These are phyloP conservation scores for Colletotrichum caudatum DNA, from an alignment of 2,329 filamentous ascomycete species.

Conservation along the genomic window DNA sequence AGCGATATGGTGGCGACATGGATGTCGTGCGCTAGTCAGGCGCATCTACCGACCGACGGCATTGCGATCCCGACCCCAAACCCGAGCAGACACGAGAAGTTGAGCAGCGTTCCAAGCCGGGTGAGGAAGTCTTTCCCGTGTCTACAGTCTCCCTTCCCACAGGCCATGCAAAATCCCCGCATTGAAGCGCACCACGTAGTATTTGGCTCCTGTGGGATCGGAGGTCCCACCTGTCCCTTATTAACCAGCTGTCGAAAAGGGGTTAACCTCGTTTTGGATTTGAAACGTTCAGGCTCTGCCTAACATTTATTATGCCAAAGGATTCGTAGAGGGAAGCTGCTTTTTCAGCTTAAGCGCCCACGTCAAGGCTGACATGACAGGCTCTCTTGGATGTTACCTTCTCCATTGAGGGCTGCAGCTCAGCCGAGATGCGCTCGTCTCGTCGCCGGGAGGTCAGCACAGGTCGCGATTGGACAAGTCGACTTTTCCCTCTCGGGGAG, in stretches of 20 bases:
- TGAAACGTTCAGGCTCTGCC: slow-evolving; percentile 30
- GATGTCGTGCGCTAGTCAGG: slow-evolving; percentile 36
- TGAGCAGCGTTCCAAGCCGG: slow-evolving; percentile 9
- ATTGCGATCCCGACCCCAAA: slow-evolving; percentile 17
- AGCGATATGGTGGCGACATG: slow-evolving; percentile 25
- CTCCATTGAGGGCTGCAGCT: slow-evolving; percentile 26
- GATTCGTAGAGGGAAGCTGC: neutral
- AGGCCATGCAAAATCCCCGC: slow-evolving; percentile 12
- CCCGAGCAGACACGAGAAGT: neutral
- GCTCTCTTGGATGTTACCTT: slow-evolving; percentile 16
- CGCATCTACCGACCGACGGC: slow-evolving; percentile 34
- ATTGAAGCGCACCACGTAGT: slow-evolving; percentile 1
- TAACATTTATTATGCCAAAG: slow-evolving; percentile 31
- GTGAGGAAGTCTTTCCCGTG: slow-evolving; percentile 36
- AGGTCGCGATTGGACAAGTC: neutral
- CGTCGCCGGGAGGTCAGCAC: slow-evolving; percentile 5
- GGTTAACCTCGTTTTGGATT: slow-evolving; percentile 10
- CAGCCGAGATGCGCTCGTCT: slow-evolving; percentile 17
- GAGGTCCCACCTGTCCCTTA: slow-evolving; percentile 24
- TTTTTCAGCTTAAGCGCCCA: slow-evolving; percentile 12
- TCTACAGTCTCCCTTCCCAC: slow-evolving; percentile 22
- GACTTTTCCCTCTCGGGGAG: neutral
- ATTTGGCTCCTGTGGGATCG: slow-evolving; percentile 26
- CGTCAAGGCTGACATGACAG: slow-evolving; percentile 2
- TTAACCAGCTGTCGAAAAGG: slow-evolving; percentile 35